Evolutionary conservation across 768 basidiomycete species (phyloP).

Genomic region (Mycena vitilis): DNA sequence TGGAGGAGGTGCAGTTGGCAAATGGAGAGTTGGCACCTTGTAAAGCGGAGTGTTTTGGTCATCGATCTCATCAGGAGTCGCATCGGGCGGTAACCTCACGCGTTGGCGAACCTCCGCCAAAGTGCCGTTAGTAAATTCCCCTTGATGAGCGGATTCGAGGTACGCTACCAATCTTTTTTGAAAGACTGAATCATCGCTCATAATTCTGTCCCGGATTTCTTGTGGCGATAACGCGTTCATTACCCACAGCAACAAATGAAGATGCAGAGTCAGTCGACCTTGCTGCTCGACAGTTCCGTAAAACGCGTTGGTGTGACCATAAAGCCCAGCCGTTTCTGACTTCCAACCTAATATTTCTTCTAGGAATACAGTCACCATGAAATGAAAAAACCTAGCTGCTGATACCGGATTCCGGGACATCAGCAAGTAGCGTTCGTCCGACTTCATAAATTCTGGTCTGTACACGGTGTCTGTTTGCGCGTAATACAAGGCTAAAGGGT

Average conservation of each 20-base stretch:
- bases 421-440: slow-evolving; percentile 4
- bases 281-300: slow-evolving; percentile 47
- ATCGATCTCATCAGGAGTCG: neutral
- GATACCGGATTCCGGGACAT: slow-evolving; percentile 37
- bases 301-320: slow-evolving; percentile 38
- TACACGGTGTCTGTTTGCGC: slow-evolving; percentile 40
- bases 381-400: slow-evolving; percentile 38
- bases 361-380: slow-evolving; percentile 35
- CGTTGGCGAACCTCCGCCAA: slow-evolving; percentile 32
- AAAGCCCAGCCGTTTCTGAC: slow-evolving; percentile 17
- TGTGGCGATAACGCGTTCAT: slow-evolving; percentile 26
- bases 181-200: slow-evolving; percentile 20
- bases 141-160: slow-evolving; percentile 20
- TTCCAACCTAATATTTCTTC: slow-evolving; percentile 30
- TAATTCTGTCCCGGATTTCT: slow-evolving; percentile 32
- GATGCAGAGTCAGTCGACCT: slow-evolving; percentile 43
- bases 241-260: slow-evolving; percentile 44
- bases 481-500: slow-evolving; percentile 51
- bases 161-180: slow-evolving; percentile 24
- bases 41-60: slow-evolving; percentile 26
- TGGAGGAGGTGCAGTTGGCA: slow-evolving; percentile 27
- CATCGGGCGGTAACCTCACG: neutral
- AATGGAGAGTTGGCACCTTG: too few relatives aligned
- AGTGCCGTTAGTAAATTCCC: slow-evolving; percentile 37
- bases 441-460: slow-evolving; percentile 21